Percentiles rank a stretch among this genome's conserved stretches.
phyloP scores from a whole-genome alignment of 345 rosid genomes.

The Sonneratia alba region DNA sequence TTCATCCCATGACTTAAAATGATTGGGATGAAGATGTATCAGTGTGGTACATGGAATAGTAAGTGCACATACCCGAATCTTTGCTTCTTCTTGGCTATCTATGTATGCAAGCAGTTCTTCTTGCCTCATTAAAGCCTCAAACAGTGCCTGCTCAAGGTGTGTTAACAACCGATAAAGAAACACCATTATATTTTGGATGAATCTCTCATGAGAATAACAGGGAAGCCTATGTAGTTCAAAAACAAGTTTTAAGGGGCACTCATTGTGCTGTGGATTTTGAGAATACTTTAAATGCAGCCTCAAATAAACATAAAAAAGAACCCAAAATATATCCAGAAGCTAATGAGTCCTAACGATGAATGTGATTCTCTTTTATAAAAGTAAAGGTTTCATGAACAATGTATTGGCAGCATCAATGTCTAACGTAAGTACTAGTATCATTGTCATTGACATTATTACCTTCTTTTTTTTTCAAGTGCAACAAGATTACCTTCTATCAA shows the following conservation, averaged over 20 bases:
- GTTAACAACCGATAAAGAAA: not conserved
- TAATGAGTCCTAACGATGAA: not conserved
- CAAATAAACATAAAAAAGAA: not conserved
- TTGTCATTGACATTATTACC: slow-evolving; percentile 28
- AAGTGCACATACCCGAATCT: slow-evolving; percentile 39
- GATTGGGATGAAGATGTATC: slow-evolving; percentile 2
- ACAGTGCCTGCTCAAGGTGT: slow-evolving; percentile 51
- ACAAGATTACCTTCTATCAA: no score
- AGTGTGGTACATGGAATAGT: not conserved
- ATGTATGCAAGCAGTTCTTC: slow-evolving; percentile 92
- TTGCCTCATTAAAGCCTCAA: slow-evolving; percentile 91
- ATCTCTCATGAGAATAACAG: not conserved
- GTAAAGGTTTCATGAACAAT: not conserved
- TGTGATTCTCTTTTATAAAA: not conserved
- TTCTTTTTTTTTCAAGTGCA: slow-evolving; percentile 28
- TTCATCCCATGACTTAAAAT: no score
- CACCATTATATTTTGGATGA: not conserved
- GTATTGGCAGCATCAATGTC: not conserved
- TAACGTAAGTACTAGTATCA: not conserved
- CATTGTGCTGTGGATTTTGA: not conserved
- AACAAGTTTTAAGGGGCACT: not conserved
- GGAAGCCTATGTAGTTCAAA: not conserved
- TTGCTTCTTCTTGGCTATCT: slow-evolving; percentile 77
- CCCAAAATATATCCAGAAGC: not conserved
- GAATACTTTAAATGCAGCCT: not conserved